Evolutionary conservation across 805 yeast genomes (phyloP).

Genomic region (Candida schatavii): DNA sequence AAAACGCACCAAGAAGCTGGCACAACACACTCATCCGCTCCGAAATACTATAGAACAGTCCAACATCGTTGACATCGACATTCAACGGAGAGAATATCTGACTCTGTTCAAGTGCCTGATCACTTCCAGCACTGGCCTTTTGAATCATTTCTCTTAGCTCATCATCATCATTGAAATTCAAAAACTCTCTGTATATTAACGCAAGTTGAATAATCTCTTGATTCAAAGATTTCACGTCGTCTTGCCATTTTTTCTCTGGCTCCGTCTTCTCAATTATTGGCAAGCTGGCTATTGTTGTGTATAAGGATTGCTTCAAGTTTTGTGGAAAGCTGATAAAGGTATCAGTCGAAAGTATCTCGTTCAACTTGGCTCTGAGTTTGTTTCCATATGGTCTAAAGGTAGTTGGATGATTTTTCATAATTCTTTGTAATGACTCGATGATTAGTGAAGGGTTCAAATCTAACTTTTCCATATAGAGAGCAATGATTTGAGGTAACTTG

Average conservation of each 20-base stretch:
- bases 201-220: conserved; percentile 55
- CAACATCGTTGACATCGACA: conserved; percentile 58
- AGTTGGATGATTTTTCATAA: conserved; percentile 62
- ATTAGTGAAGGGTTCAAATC: conserved; percentile 30
- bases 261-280: conserved; percentile 55
- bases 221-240: conserved; percentile 46
- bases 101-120: conserved; percentile 25
- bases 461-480: conserved; percentile 45
- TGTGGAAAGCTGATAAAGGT: conserved; percentile 39
- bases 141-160: conserved; percentile 43
- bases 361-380: conserved; percentile 50
- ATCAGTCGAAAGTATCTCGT: conserved; percentile 29
- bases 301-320: conserved; percentile 38
- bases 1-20: conserved; percentile 37
- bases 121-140: conserved; percentile 4
- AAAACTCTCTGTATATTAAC: conserved; percentile 54
- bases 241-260: conserved; percentile 45
- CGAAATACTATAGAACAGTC: conserved; percentile 50
- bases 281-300: conserved; percentile 51
- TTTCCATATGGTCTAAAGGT: conserved; percentile 78
- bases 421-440: conserved; percentile 29
- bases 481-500: conserved; percentile 60
- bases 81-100: conserved; percentile 31
- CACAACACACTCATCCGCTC: conserved; percentile 48
- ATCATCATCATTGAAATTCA: conserved; percentile 56